Evolutionary conservation across 495 filamentous ascomycete genomes (phyloP), one percentile per base, ranked within the genome.

Genomic region (Eremomyces bilateralis): DNA sequence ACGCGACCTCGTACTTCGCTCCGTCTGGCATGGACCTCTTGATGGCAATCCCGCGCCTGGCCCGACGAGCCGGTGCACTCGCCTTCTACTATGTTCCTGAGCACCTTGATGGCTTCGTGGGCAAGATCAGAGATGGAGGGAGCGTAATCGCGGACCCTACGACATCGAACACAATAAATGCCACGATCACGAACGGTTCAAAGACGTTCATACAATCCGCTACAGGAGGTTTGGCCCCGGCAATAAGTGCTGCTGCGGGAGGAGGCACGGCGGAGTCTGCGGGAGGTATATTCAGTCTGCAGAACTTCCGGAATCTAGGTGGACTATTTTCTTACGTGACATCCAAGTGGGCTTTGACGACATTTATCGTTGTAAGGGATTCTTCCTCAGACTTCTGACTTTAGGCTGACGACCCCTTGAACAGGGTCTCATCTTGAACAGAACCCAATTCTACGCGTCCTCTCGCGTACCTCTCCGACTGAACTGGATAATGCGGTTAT

Each of bases 311-410:
- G 36, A 73, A 75, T 12, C 54, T 94, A n/a, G 77, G 80, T 5
- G 81, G 81, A 22, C 67, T 97, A 20, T 90, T 95, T 49, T 74
- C 71, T 29, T 97, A 94, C 50, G 59, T 85, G 27, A 92, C 83
- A 0, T 90, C 83, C 51, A 80, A 79, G 41, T 97, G 90, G 90
- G 84, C 88, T 3, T 55, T 97, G 33, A 65, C 68, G 33, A 93
- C 82, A 50, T 68, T 97, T 36, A 63, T 73, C 27, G 76, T 82
- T 53, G 73, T 76, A 45, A 50, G 56, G 49, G 21, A 33, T 15
- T 29, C 34, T 20, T 36, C 31, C 32, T n/a, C 17, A 19, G 21
- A 34, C 10, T 37, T 4, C 12, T 15, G 17, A 10, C 12, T n/a
- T 19, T n/a, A 19, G 31, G 31, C 33, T 51, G 43, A 48, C 30